Evolutionary conservation across 805 yeast genomes (phyloP), one percentile per base, ranked within the genome.

Genomic region (Metschnikowia gruessii): DNA sequence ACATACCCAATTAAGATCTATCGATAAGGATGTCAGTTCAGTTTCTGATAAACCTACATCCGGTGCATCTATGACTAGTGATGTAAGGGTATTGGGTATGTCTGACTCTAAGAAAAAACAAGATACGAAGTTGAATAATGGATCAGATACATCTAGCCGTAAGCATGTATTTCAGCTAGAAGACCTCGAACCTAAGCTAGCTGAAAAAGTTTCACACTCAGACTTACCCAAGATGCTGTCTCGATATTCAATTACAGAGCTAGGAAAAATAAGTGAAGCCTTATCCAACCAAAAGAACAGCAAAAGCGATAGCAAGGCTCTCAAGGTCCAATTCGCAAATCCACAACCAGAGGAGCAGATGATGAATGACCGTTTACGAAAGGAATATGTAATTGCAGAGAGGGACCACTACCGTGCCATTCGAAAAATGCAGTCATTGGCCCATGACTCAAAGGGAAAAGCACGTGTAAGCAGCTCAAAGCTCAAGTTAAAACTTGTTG

Each of bases 301-400:
- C 12, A 28, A 36, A 28, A 26, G 29, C 17, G 45, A 36, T 7
- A 5, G 18, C 21, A 31, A 32, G 29, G 24, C 19, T 17, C 35
- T 28, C 13, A 38, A 36, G 39, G 52, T 49, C 11, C 34, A 37
- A 12, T 50, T 63, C 29, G 56, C 60, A 1, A 40, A 43, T 16
- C 70, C 70, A 1, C 52, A 53, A 16, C 68, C 68, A 0, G 62
- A 56, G 30, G 48, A 46, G 8, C 53, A 53, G 7, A 52, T 48
- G 4, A 24, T 22, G n/a, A 38, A 43, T 15, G 40, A 37, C 10
- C 35, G 40, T 32, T 46, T 45, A 19, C 38, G 33, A 43, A 24
- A 33, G 8, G 55, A 55, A 37, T 42, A 45, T n/a, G 31, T 55
- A 16, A 48, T 24, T 18, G 50, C 54, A 1, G 58, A 56, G 15